A percentile compares a stretch with the other conserved stretches of the same genome.
Conservation (phyloP, 1,139 yeast genomes). For the Scheffersomyces insectosa region DNA sequence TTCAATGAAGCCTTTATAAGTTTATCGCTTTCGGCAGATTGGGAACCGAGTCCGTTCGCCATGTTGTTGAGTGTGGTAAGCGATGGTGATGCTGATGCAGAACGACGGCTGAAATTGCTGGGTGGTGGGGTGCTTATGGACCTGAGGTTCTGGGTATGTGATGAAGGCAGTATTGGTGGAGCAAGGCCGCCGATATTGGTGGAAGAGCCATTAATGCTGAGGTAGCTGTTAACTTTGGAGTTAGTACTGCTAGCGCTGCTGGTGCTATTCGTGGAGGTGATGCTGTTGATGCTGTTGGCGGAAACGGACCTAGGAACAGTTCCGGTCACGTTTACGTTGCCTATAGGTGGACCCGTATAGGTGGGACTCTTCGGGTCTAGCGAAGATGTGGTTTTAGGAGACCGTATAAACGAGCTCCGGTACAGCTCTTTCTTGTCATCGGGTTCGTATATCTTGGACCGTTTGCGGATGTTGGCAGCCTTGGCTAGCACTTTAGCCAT, state of each 20-base stretch:
- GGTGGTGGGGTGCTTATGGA: conserved; percentile 1
- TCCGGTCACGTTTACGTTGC: not conserved
- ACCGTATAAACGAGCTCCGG: conserved; percentile 10
- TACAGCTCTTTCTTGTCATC: conserved; percentile 12
- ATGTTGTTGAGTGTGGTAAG: not conserved
- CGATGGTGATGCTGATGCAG: not conserved
- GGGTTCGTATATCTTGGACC: conserved; percentile 8
- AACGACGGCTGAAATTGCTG: not conserved
- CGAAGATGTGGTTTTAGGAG: conserved; percentile 6
- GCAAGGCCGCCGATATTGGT: not conserved
- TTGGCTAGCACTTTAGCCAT: conserved; percentile 20
- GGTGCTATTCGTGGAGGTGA: not conserved
- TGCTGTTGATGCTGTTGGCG: conserved; percentile 1
- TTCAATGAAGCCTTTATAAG: conserved; percentile 32
- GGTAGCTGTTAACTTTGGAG: too few relatives aligned
- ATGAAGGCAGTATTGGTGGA: conserved; percentile 4
- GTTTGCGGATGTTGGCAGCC: conserved; percentile 16
- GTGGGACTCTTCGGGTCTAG: conserved; percentile 6
- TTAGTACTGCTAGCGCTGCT: too few relatives aligned
- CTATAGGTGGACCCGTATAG: conserved; percentile 4
- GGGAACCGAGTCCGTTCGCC: not conserved
- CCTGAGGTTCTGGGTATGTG: conserved; percentile 1
- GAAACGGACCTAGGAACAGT: not conserved
- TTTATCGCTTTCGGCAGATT: conserved; percentile 20
- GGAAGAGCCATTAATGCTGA: too few relatives aligned